phyloP scores from a whole-genome alignment of 768 basidiomycete species.

The Stropharia rugosoannulata region DNA sequence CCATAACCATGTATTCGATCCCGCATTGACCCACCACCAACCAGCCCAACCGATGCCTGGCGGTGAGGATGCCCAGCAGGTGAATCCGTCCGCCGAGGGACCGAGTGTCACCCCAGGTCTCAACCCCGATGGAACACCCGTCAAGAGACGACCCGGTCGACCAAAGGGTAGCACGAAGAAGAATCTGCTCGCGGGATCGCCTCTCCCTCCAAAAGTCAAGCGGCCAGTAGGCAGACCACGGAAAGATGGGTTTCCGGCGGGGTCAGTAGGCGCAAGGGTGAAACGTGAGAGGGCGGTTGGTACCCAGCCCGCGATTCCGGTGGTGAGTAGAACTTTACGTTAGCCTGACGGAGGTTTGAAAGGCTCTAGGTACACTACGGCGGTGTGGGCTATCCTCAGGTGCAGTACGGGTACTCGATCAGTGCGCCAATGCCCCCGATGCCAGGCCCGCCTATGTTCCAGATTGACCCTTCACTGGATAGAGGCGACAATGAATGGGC shows the following conservation, averaged over 20 bases:
- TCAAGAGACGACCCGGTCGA: slow-evolving; percentile 71
- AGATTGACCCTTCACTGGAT: slow-evolving; percentile 52
- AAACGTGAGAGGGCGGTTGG: slow-evolving; percentile 24
- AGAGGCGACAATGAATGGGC: slow-evolving; percentile 60
- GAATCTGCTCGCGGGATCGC: slow-evolving; percentile 32
- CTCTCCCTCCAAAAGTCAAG: slow-evolving; percentile 55
- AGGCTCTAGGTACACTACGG: slow-evolving; percentile 14
- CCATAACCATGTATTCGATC: slow-evolving; percentile 24
- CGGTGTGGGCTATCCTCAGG: slow-evolving; percentile 22
- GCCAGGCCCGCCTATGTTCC: slow-evolving; percentile 29
- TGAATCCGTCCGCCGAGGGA: background rate
- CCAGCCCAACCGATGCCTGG: background rate
- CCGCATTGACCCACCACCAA: slow-evolving; percentile 16
- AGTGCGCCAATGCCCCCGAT: slow-evolving; percentile 22
- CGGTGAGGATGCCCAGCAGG: slow-evolving; percentile 9
- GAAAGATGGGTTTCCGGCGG: slow-evolving; percentile 81
- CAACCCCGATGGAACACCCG: slow-evolving; percentile 22
- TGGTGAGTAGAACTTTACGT: slow-evolving; percentile 9
- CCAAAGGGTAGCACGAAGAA: slow-evolving; percentile 85
- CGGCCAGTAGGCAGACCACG: slow-evolving; percentile 79
- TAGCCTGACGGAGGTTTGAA: background rate
- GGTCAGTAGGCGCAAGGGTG: slow-evolving; percentile 54
- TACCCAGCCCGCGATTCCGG: slow-evolving; percentile 10
- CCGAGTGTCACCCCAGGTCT: slow-evolving; percentile 5
- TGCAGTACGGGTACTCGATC: slow-evolving; percentile 25